A percentile compares a stretch with the other conserved stretches of the same genome.
phyloP scores from a whole-genome alignment of 192 early-diverging fungal species.

The Allomyces arbusculus region DNA sequence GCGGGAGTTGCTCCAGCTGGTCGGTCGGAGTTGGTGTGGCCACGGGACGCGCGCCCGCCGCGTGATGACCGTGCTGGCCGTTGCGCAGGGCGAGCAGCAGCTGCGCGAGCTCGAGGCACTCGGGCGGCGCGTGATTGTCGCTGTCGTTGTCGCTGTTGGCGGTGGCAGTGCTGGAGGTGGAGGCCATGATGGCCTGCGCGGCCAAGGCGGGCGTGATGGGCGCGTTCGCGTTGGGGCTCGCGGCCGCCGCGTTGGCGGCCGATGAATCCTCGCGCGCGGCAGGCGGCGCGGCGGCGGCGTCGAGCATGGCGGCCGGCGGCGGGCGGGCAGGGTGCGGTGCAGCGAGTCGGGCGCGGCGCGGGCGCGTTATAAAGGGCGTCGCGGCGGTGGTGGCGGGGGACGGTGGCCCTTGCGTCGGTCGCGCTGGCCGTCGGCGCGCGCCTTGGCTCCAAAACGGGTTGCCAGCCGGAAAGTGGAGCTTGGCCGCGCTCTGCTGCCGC shows the following conservation, averaged over 20 bases:
- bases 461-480: too few species aligned
- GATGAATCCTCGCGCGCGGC: constrained; percentile 2
- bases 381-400: too few species aligned
- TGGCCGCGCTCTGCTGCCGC: too few species aligned
- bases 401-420: too few species aligned
- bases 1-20: constrained; percentile 1
- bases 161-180: constrained; percentile 11
- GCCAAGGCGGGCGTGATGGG: constrained; percentile 2
- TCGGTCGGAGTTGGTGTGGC: constrained; percentile 8
- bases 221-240: too few species aligned
- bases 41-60: constrained; percentile 6
- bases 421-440: too few species aligned
- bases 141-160: constrained; percentile 5
- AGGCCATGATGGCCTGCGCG: constrained; percentile 11
- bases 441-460: too few species aligned
- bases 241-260: not conserved
- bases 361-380: too few species aligned
- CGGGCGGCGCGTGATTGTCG: constrained; percentile 6
- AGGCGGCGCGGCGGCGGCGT: constrained; percentile 8
- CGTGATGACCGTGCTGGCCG: constrained; percentile 11
- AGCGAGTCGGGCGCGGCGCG: too few species aligned
- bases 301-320: constrained; percentile 6
- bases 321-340: constrained; percentile 2
- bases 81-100: constrained; percentile 12
- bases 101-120: constrained; percentile 10